These are phyloP conservation scores for Quillaja saponaria DNA, from an alignment of 306 rosid genomes.

Conservation along the genomic window DNA sequence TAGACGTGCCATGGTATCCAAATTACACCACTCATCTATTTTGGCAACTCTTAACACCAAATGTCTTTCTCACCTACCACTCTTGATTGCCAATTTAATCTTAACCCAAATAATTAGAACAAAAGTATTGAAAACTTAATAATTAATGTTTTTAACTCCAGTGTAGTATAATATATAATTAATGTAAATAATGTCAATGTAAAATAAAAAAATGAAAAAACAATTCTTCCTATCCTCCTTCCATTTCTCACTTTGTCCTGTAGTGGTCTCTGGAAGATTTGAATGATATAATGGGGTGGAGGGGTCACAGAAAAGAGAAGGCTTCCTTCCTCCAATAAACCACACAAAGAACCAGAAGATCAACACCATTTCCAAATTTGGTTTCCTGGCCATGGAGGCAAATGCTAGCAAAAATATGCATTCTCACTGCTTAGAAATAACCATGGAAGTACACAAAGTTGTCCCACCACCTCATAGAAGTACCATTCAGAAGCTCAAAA, in stretches of 20 bases:
- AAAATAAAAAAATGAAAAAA: no score
- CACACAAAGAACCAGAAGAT: not conserved
- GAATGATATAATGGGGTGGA: slow-evolving; percentile 19
- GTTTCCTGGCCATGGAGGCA: slow-evolving; percentile 29
- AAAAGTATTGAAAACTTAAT: no score
- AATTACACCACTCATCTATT: no score
- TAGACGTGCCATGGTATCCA: no score
- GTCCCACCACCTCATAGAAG: slow-evolving; percentile 68
- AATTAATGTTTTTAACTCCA: no score
- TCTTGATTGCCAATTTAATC: no score
- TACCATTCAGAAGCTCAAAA: slow-evolving; percentile 49
- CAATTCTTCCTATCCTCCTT: no score
- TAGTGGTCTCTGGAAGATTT: slow-evolving; percentile 29
- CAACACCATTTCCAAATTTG: slow-evolving; percentile 2
- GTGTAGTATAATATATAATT: no score
- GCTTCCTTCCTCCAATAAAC: slow-evolving; percentile 23
- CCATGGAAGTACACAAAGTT: slow-evolving; percentile 69
- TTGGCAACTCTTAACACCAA: no score
- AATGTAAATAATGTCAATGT: no score
- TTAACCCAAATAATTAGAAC: no score
- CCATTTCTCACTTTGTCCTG: slow-evolving; percentile 30
- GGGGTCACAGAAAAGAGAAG: slow-evolving; percentile 26
- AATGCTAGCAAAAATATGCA: slow-evolving; percentile 20
- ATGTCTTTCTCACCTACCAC: no score
- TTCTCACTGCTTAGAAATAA: slow-evolving; percentile 52